Percentiles rank a stretch among this genome's conserved stretches.
These are phyloP conservation scores for Dissophora ornata DNA, from an alignment of 192 early-diverging fungal genomes.

Conservation along the genomic window DNA sequence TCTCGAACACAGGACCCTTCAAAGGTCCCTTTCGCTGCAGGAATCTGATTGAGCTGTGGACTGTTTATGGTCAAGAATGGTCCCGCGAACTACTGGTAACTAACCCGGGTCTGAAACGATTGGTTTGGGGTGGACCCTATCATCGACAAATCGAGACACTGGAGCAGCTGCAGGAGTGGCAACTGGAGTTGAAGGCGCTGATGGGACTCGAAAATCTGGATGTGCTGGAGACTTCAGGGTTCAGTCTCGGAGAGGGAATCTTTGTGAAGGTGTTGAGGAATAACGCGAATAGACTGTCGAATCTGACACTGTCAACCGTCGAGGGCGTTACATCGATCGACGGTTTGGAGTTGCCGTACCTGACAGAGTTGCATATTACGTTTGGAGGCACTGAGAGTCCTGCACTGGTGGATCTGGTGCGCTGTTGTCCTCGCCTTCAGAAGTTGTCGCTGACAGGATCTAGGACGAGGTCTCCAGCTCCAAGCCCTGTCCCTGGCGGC, in stretches of 20 bases:
- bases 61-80: conserved; percentile 47
- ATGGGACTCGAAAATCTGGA: conserved; percentile 38
- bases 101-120: conserved; percentile 29
- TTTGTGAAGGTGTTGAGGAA: conserved; percentile 46
- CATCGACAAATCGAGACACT: conserved; percentile 26
- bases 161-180: conserved; percentile 42
- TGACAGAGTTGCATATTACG: conserved; percentile 32
- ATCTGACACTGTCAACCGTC: conserved; percentile 26
- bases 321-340: conserved; percentile 39
- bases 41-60: conserved; percentile 30
- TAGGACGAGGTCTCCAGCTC: conserved; percentile 5
- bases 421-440: conserved; percentile 32
- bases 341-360: conserved; percentile 28
- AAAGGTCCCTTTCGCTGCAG: conserved; percentile 39
- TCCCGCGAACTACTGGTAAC: conserved; percentile 23
- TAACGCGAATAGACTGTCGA: conserved; percentile 23
- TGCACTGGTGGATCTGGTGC: conserved; percentile 28
- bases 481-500: neutral
- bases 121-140: conserved; percentile 40
- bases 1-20: conserved; percentile 37
- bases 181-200: conserved; percentile 30
- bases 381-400: conserved; percentile 30
- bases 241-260: conserved; percentile 39
- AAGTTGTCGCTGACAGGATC: conserved; percentile 24
- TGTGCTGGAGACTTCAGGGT: conserved; percentile 29